These are phyloP conservation scores for Hypoxylon sp. DNA, from an alignment of 2,329 filamentous ascomycete species.

Conservation along the genomic window DNA sequence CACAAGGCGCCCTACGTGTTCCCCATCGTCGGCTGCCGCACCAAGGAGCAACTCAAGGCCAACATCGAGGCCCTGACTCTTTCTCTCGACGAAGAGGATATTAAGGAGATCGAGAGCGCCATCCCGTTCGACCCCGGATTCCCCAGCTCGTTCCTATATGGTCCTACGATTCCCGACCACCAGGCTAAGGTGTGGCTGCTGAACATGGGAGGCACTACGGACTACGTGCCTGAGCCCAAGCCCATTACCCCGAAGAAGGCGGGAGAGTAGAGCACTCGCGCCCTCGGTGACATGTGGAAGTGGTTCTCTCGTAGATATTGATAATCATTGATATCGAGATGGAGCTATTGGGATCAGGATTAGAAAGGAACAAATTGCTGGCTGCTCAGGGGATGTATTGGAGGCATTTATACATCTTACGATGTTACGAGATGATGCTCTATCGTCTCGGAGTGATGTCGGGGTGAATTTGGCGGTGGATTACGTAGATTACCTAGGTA, in stretches of 20 bases:
- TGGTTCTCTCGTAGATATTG: slow-evolving; percentile 31
- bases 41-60: slow-evolving; percentile 65
- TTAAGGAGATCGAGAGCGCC: slow-evolving; percentile 68
- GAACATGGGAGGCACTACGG: slow-evolving; percentile 63
- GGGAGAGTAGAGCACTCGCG: slow-evolving; percentile 59
- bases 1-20: slow-evolving; percentile 68
- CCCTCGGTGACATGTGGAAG: slow-evolving; percentile 40
- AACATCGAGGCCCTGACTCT: slow-evolving; percentile 71
- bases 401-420: background rate
- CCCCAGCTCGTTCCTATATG: slow-evolving; percentile 70
- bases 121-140: slow-evolving; percentile 70
- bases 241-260: slow-evolving; percentile 60
- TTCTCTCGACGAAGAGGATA: slow-evolving; percentile 65
- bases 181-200: slow-evolving; percentile 62
- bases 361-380: background rate
- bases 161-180: slow-evolving; percentile 52
- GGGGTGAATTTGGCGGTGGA: background rate
- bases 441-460: background rate
- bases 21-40: slow-evolving; percentile 67
- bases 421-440: background rate
- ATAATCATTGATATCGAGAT: background rate
- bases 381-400: background rate
- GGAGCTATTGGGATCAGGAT: background rate
- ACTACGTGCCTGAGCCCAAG: slow-evolving; percentile 64
- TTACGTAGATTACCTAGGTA: background rate